Conservation (phyloP, 306 rosid genomes). For the Alnus glutinosa region DNA sequence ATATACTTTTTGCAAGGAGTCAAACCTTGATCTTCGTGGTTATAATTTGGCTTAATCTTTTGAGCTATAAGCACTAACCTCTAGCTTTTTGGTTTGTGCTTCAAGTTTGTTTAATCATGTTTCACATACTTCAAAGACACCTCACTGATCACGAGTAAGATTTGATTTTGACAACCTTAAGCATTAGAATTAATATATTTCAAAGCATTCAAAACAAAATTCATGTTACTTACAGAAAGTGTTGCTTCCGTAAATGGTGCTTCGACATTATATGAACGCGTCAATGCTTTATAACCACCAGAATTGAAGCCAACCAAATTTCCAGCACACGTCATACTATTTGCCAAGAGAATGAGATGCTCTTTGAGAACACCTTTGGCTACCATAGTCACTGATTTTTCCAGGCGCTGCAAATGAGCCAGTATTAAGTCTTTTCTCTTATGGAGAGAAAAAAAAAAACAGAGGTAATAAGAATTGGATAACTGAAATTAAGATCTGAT, state of each 20-base stretch:
- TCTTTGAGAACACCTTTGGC: constrained; percentile 95
- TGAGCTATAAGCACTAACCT: neutral
- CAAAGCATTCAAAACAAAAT: constrained; percentile 20
- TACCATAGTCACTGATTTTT: constrained; percentile 77
- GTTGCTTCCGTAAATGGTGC: constrained; percentile 97
- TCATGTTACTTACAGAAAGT: constrained; percentile 62
- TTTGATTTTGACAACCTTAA: neutral
- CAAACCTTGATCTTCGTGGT: neutral
- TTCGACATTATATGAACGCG: constrained; percentile 68
- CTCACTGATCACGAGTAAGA: neutral
- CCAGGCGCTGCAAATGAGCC: constrained; percentile 67
- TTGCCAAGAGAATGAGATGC: constrained; percentile 86
- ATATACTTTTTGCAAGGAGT: neutral
- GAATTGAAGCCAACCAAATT: constrained; percentile 83
- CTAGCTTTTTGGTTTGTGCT: neutral
- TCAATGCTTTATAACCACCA: constrained; percentile 84
- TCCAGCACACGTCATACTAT: constrained; percentile 93
- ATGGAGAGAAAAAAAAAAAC: neutral
- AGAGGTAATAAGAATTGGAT: neutral
- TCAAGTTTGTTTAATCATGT: neutral
- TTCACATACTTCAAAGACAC: neutral
- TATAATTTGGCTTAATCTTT: neutral
- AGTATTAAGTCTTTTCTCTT: neutral
- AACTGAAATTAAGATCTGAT: neutral
- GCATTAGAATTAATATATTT: neutral